Evolutionary conservation across 208 protist genomes (phyloP).

Genomic region (Trypanosoma melophagium): DNA sequence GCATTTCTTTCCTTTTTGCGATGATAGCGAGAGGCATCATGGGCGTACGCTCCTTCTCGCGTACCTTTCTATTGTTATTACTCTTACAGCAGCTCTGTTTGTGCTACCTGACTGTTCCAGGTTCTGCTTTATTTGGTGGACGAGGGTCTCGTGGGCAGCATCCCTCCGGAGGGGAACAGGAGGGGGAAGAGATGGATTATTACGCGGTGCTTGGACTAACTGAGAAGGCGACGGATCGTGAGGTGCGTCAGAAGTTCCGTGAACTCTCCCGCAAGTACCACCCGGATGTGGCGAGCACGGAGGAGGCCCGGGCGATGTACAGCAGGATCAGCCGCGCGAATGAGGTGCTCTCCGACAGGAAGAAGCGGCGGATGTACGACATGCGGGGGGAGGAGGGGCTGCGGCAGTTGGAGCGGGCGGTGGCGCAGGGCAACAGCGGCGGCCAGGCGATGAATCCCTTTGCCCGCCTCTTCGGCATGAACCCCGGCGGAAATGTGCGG

Average conservation of each 20-base stretch:
- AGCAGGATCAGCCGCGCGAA: slow-evolving; percentile 82
- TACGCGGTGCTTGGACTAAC: slow-evolving; percentile 71
- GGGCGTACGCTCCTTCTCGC: too few relatives aligned
- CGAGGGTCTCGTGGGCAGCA: background rate
- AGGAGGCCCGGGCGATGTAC: slow-evolving; percentile 67
- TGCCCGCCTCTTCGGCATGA: slow-evolving; percentile 52
- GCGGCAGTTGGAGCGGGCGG: slow-evolving; percentile 58
- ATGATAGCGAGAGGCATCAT: too few relatives aligned
- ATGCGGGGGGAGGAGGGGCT: slow-evolving; percentile 87
- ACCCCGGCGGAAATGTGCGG: slow-evolving; percentile 42
- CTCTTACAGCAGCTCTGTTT: slow-evolving; percentile 17
- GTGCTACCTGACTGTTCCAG: slow-evolving; percentile 13
- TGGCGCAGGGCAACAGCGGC: slow-evolving; percentile 20
- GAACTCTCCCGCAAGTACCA: slow-evolving; percentile 76
- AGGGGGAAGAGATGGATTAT: slow-evolving; percentile 64
- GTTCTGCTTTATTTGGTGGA: slow-evolving; percentile 6
- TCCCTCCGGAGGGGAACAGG: background rate
- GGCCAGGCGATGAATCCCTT: slow-evolving; percentile 49
- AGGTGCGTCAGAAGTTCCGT: slow-evolving; percentile 82
- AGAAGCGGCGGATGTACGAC: slow-evolving; percentile 92
- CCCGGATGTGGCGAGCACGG: slow-evolving; percentile 72
- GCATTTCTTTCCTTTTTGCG: too few relatives aligned
- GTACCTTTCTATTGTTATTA: slow-evolving; percentile 4
- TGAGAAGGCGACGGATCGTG: slow-evolving; percentile 63
- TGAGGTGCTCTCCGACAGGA: slow-evolving; percentile 88